Evolutionary conservation across 2,329 filamentous ascomycete species (phyloP).

Genomic region (Microdochium bolleyi): DNA sequence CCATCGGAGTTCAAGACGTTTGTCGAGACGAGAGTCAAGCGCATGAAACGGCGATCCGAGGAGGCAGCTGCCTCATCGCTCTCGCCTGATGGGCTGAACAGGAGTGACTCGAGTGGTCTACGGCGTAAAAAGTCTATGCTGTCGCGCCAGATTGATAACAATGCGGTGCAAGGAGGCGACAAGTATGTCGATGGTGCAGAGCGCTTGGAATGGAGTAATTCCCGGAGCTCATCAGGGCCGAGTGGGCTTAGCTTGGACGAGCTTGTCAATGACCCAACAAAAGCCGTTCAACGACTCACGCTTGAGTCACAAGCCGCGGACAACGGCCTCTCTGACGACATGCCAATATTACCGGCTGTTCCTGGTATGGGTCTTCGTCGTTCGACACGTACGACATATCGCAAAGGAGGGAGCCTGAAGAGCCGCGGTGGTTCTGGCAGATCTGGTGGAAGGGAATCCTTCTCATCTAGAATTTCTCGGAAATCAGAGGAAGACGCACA

Average conservation of each 20-base stretch:
- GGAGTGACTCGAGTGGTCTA: constrained; percentile 53
- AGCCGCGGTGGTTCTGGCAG: constrained; percentile 79
- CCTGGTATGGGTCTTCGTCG: constrained; percentile 74
- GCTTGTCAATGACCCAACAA: constrained; percentile 71
- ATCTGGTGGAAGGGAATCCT: constrained; percentile 66
- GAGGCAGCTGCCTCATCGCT: constrained; percentile 46
- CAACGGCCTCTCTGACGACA: constrained; percentile 52
- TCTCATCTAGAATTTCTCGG: constrained; percentile 64
- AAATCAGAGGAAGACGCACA: constrained; percentile 51
- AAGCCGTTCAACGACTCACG: constrained; percentile 60
- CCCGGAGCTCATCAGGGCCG: constrained; percentile 37
- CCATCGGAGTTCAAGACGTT: constrained; percentile 97
- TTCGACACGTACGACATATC: constrained; percentile 86
- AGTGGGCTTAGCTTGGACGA: constrained; percentile 68
- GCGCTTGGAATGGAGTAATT: constrained; percentile 65
- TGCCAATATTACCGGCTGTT: constrained; percentile 76
- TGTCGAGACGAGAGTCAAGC: constrained; percentile 84
- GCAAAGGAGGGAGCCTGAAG: constrained; percentile 76
- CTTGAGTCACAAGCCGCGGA: constrained; percentile 44
- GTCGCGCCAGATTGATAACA: constrained; percentile 80
- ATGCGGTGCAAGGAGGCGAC: constrained; percentile 45
- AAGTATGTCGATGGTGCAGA: constrained; percentile 82
- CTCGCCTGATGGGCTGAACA: constrained; percentile 45
- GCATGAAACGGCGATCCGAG: constrained; percentile 77
- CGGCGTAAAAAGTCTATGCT: constrained; percentile 92